These are phyloP conservation scores for Sanghuangporus baumii DNA, from an alignment of 1,284 basidiomycete genomes.

Conservation along the genomic window DNA sequence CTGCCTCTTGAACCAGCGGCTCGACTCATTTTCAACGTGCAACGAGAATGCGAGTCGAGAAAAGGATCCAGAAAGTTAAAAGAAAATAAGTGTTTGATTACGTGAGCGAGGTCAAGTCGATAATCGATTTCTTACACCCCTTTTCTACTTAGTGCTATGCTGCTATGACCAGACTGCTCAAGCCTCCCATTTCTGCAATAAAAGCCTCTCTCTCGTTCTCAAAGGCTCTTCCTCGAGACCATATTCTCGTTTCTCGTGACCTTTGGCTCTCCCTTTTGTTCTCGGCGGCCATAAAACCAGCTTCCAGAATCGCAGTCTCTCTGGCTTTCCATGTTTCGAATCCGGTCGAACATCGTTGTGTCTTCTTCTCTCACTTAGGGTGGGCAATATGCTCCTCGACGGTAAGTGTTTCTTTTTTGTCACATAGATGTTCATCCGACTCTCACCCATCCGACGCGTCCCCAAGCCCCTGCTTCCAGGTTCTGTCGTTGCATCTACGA, in stretches of 20 bases:
- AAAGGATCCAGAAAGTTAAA: not conserved
- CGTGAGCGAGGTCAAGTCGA: not conserved
- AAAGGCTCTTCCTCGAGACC: not conserved
- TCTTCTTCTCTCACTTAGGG: not conserved
- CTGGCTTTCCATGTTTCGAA: not conserved
- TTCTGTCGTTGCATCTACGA: not conserved
- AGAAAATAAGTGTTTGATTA: not conserved
- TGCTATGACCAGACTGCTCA: not conserved
- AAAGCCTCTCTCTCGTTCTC: not conserved
- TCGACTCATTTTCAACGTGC: slow-evolving; percentile 37
- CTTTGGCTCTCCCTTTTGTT: slow-evolving; percentile 9
- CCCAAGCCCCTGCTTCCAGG: not conserved
- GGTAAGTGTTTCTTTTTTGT: not conserved
- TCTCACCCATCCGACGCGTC: not conserved
- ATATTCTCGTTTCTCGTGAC: not conserved
- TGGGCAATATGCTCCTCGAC: not conserved
- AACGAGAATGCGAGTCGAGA: not conserved
- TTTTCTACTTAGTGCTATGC: not conserved
- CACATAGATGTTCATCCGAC: too few relatives aligned
- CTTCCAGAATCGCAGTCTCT: slow-evolving; percentile 1
- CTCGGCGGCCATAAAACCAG: not conserved
- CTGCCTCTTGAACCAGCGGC: slow-evolving; percentile 34
- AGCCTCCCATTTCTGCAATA: not conserved
- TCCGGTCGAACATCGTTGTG: not conserved
- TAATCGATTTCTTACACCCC: too few relatives aligned